Base-by-base conservation (phyloP, 163 green algal genomes). In the Chloromonas sp. region DNA sequence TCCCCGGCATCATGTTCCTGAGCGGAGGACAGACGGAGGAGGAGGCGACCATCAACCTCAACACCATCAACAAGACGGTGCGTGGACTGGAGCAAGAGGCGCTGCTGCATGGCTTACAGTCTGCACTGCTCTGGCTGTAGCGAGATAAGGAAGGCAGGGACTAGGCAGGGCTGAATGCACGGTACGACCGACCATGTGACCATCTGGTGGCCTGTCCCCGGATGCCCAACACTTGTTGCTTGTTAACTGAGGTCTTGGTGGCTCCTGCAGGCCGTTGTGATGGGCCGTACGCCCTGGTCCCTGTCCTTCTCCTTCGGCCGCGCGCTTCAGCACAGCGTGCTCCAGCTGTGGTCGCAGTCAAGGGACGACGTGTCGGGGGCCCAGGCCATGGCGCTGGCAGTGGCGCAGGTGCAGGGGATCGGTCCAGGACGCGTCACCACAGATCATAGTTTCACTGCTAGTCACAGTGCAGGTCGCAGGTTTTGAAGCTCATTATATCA, bases 1-100 rank as follows among this genome's bases (percentile, higher is more conserved):
- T 98, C 15, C 94, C 96, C 1, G 97, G 95, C 78, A 95, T 99
- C 89, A 93, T 98, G 88, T 99, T 99, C 87, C 92, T 99, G 58
- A 96, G 89, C 1, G 97, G 97, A 58, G 97, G 97, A 0, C 96
- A 98, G 91, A 94, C 87, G 8, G 96, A 99, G 86, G 94, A 97
- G 89, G 91, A 98, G 83, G 97, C 97, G 11, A 98, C 96, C 0
- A 14, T 89, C 3, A 98, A 98, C 89, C 89, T 99, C 60, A 92
- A 98, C 84, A 90, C 88, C 70, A 95, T 99, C 84, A 98, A 98
- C 89, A 81, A 83, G 14, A 58, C 87, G 83, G 88, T 85, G 79
- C 70, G 66, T 83, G 36, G 36, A 36, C 36, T 36, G 36, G 36
- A 36, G 36, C 36, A 36, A 36, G 36, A 36, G 36, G 36, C 36